Percentiles rank a stretch among this genome's conserved stretches.
Evolutionary conservation across 176 grass and related monocot genomes (phyloP).

Genomic region (Pharus latifolius): DNA sequence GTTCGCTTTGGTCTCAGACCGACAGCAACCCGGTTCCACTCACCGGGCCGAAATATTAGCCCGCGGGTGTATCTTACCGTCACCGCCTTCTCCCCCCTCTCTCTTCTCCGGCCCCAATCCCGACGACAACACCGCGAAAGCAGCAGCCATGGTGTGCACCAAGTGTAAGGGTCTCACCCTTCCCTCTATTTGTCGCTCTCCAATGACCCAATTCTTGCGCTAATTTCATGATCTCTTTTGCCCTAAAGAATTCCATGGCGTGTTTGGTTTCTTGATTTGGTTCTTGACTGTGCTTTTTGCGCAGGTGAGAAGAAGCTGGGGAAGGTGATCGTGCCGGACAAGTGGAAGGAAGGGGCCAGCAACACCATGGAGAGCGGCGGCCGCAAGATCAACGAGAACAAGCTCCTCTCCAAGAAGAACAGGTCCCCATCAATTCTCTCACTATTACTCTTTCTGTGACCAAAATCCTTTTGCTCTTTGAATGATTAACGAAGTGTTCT

Average conservation of each 20-base stretch:
- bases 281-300: not conserved
- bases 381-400: constrained; percentile 99
- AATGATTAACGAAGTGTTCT: no score
- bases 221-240: not conserved
- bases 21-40: no score
- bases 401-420: constrained; percentile 97
- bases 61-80: not conserved
- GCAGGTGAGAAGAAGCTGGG: constrained; percentile 96
- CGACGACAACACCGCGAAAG: not conserved
- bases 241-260: not conserved
- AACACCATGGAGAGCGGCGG: constrained; percentile 88
- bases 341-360: constrained; percentile 99
- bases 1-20: no score
- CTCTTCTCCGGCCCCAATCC: not conserved
- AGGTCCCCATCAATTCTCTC: constrained; percentile 39
- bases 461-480: not conserved
- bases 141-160: constrained; percentile 31
- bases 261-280: not conserved
- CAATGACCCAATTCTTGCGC: not conserved
- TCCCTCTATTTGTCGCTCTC: not conserved
- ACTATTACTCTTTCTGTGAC: not conserved
- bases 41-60: no score
- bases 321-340: constrained; percentile 99
- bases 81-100: not conserved
- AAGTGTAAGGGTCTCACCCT: constrained; percentile 26